A percentile compares a stretch with the other conserved stretches of the same genome.
Conservation (phyloP, 2,329 filamentous ascomycete species). For the Fonsecaea nubica region DNA sequence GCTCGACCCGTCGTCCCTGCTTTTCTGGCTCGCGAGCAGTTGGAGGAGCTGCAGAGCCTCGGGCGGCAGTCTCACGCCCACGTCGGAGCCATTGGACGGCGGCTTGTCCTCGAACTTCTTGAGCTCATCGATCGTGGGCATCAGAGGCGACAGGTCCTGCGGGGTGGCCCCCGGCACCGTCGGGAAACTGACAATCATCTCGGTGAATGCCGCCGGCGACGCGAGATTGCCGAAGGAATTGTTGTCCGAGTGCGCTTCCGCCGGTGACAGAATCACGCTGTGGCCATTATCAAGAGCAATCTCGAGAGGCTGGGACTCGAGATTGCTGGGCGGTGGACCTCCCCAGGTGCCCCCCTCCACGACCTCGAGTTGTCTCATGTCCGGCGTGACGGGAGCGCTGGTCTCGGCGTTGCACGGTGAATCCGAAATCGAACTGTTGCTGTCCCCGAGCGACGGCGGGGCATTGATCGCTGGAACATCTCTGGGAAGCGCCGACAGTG, state of each 20-base stretch:
- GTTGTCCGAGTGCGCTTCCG: conserved; percentile 34
- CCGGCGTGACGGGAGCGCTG: conserved; percentile 83
- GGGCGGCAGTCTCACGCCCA: conserved; percentile 75
- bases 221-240: conserved; percentile 23
- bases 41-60: conserved; percentile 81
- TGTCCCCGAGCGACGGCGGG: conserved; percentile 84
- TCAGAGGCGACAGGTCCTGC: conserved; percentile 38
- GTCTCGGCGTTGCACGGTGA: conserved; percentile 66
- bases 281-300: conserved; percentile 48
- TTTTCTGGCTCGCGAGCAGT: conserved; percentile 66
- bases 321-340: conserved; percentile 16
- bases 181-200: conserved; percentile 51
- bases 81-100: conserved; percentile 42
- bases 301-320: conserved; percentile 32
- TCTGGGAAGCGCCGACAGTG: conserved; percentile 73
- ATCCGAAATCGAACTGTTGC: conserved; percentile 83
- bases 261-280: conserved; percentile 39
- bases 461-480: conserved; percentile 77
- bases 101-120: conserved; percentile 29
- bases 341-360: conserved; percentile 34
- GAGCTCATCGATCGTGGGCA: conserved; percentile 33
- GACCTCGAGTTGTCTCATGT: conserved; percentile 57
- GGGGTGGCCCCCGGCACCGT: conserved; percentile 45
- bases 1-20: conserved; percentile 49
- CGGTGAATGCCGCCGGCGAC: conserved; percentile 65